Evolutionary conservation across 2,329 filamentous ascomycete genomes (phyloP).

Genomic region (Fusarium sp.): DNA sequence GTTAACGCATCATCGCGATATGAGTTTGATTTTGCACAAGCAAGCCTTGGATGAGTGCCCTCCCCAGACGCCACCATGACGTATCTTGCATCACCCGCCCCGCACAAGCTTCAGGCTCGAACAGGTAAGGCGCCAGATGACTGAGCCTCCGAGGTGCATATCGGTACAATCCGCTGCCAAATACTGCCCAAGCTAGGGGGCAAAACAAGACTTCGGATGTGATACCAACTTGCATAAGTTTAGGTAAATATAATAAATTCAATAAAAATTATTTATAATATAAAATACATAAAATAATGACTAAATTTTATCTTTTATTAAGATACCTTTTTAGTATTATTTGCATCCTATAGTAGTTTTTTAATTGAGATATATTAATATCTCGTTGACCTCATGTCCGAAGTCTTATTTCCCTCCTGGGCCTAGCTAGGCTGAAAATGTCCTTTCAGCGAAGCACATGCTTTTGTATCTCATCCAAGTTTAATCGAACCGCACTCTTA

Average conservation of each 20-base stretch:
- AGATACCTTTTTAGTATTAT: too few relatives aligned
- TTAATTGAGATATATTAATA: too few relatives aligned
- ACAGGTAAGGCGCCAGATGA: slow-evolving; percentile 27
- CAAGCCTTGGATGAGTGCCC: slow-evolving; percentile 37
- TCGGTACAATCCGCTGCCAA: slow-evolving; percentile 25
- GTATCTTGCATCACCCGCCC: slow-evolving; percentile 36
- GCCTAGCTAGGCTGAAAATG: background rate
- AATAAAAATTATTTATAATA: too few relatives aligned
- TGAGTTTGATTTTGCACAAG: slow-evolving; percentile 26
- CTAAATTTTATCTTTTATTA: too few relatives aligned
- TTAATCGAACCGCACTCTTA: slow-evolving; percentile 11
- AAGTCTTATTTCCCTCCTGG: too few relatives aligned
- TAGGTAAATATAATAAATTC: too few relatives aligned
- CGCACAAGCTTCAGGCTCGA: slow-evolving; percentile 43
- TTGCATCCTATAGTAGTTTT: too few relatives aligned
- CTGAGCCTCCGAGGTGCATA: slow-evolving; percentile 2
- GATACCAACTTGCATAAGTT: too few relatives aligned
- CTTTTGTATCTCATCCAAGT: slow-evolving; percentile 5
- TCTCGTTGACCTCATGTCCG: too few relatives aligned
- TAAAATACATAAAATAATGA: too few relatives aligned
- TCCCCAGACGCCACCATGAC: slow-evolving; percentile 43
- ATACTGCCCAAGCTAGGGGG: background rate
- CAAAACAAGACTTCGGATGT: too few relatives aligned
- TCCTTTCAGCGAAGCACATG: slow-evolving; percentile 26
- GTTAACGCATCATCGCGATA: slow-evolving; percentile 40